Conservation (phyloP, 139 green algal species). For the Chlorella vulgaris region DNA sequence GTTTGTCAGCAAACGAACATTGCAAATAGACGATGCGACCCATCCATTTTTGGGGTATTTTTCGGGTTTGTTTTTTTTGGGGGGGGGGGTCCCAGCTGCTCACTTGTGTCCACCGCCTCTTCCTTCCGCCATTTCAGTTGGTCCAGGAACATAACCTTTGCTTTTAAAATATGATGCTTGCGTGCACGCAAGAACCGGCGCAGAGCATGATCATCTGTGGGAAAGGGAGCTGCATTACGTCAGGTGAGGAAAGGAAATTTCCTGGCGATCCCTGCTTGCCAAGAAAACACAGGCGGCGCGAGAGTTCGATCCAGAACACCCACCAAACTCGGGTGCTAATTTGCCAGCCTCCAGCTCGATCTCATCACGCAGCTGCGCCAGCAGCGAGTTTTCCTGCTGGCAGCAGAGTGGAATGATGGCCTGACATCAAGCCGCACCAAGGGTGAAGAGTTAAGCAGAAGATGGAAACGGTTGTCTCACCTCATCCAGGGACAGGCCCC, state of each 20-base stretch:
- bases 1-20: neutral
- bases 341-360: slow-evolving; percentile 22
- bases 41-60: neutral
- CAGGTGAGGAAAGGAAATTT: neutral
- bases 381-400: slow-evolving; percentile 31
- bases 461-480: neutral
- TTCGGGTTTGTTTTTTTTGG: too few relatives aligned
- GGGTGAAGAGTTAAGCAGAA: neutral
- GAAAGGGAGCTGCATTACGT: neutral
- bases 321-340: slow-evolving; percentile 19
- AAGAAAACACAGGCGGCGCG: neutral
- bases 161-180: slow-evolving; percentile 54
- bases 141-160: slow-evolving; percentile 56
- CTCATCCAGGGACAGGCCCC: slow-evolving; percentile 25
- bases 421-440: neutral
- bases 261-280: neutral
- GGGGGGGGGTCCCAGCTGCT: too few relatives aligned
- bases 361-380: slow-evolving; percentile 39
- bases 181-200: slow-evolving; percentile 64
- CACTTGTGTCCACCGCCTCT: slow-evolving; percentile 5
- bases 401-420: neutral
- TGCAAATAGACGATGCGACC: neutral
- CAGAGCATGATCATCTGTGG: slow-evolving; percentile 35
- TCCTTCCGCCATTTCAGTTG: slow-evolving; percentile 27
- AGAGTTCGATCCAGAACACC: neutral